These are phyloP conservation scores for Phytopythium mirpurense DNA, from an alignment of 352 stramenopile genomes.

Conservation along the genomic window DNA sequence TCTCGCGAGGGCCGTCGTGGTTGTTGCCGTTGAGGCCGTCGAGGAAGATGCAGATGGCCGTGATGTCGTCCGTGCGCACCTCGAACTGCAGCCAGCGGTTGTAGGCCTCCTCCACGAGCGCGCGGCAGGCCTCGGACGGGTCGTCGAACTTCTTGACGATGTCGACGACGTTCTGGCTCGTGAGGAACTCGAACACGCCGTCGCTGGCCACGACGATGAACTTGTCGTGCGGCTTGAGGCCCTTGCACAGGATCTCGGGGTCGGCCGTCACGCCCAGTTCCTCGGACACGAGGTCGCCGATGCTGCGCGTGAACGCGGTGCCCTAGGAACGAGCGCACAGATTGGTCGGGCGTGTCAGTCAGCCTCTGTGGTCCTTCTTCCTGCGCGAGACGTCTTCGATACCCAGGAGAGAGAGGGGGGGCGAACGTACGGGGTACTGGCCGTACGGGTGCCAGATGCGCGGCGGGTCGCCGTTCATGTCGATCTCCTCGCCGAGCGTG, in stretches of 20 bases:
- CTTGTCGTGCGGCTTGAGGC: slow-evolving; percentile 85
- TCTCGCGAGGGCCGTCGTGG: slow-evolving; percentile 57
- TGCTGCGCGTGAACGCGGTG: slow-evolving; percentile 97
- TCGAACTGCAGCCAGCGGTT: slow-evolving; percentile 93
- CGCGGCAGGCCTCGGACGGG: slow-evolving; percentile 85
- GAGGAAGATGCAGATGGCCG: slow-evolving; percentile 86
- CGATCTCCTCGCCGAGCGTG: slow-evolving; percentile 88
- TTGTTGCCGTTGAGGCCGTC: slow-evolving; percentile 55
- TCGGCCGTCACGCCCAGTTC: slow-evolving; percentile 89
- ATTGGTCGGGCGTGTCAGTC: too few relatives aligned
- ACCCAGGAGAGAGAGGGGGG: too few relatives aligned
- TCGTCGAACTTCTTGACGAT: slow-evolving; percentile 85
- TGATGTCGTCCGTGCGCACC: slow-evolving; percentile 94
- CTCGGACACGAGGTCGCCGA: slow-evolving; percentile 94
- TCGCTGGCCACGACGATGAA: slow-evolving; percentile 93
- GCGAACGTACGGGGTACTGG: slow-evolving; percentile 60
- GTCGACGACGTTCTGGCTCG: slow-evolving; percentile 92
- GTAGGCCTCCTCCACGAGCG: slow-evolving; percentile 90
- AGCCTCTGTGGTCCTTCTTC: too few relatives aligned
- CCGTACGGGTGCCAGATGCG: slow-evolving; percentile 89
- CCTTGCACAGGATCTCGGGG: slow-evolving; percentile 89
- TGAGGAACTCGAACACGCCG: slow-evolving; percentile 95
- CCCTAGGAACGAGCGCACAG: slow-evolving; percentile 67
- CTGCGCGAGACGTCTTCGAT: too few relatives aligned
- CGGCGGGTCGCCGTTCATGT: slow-evolving; percentile 88